A percentile compares a stretch with the other conserved stretches of the same genome.
Conservation (phyloP, 2,329 filamentous ascomycete genomes). For the Fusarium sp. region DNA sequence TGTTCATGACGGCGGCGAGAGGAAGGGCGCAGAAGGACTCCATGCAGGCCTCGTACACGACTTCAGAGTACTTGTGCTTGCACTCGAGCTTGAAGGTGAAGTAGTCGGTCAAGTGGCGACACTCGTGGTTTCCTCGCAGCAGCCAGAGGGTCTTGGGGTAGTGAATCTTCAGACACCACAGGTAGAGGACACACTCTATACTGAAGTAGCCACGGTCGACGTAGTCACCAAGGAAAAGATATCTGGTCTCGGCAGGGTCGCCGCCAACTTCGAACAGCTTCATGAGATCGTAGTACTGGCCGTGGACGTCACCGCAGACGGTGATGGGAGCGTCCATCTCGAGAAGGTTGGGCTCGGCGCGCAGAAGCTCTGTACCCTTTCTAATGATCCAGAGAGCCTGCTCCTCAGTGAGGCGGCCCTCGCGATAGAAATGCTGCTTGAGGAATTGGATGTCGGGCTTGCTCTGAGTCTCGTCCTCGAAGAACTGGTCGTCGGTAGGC, state of each 20-base stretch:
- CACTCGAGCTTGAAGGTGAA: constrained; percentile 99
- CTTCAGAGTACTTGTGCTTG: constrained; percentile 99
- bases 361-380: constrained; percentile 86
- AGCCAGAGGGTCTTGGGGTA: constrained; percentile 98
- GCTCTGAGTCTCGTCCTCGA: constrained; percentile 82
- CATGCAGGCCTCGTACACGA: constrained; percentile 96
- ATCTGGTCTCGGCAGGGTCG: constrained; percentile 94
- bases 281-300: constrained; percentile 99
- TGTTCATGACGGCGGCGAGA: constrained; percentile 98
- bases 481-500: constrained; percentile 94
- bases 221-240: constrained; percentile 97
- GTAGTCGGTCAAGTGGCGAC: constrained; percentile 98
- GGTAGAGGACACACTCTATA: constrained; percentile 98
- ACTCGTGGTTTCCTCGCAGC: constrained; percentile 97
- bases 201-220: constrained; percentile 99
- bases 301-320: constrained; percentile 97
- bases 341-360: constrained; percentile 90
- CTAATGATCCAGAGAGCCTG: constrained; percentile 96
- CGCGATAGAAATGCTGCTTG: constrained; percentile 98
- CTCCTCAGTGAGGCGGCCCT: constrained; percentile 95
- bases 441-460: constrained; percentile 95
- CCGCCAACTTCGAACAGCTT: constrained; percentile 99
- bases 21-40: constrained; percentile 96
- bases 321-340: constrained; percentile 99
- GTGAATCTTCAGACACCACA: constrained; percentile 99